Conservation (phyloP, 371 early-diverging fungal species). For the Rhizopus sp. region DNA sequence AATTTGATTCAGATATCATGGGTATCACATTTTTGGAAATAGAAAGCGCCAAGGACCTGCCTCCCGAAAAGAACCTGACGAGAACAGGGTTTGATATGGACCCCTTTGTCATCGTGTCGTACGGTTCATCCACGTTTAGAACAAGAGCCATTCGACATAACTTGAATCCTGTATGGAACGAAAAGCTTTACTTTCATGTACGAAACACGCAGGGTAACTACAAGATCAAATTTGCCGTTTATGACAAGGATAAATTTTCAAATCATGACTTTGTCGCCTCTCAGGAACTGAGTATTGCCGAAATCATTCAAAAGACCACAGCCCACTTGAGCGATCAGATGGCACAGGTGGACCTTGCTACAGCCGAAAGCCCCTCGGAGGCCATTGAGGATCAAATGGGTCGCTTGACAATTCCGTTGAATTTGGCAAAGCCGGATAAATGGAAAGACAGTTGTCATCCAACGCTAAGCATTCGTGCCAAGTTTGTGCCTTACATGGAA, state of each 20-base stretch:
- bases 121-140: conserved; percentile 70
- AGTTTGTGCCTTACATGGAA: conserved; percentile 65
- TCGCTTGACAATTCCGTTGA: conserved; percentile 39
- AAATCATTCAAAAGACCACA: conserved; percentile 28
- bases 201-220: conserved; percentile 58
- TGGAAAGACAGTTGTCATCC: conserved; percentile 43
- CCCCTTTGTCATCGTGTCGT: conserved; percentile 80
- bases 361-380: conserved; percentile 15
- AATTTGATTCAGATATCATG: conserved; percentile 35
- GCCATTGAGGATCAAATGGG: conserved; percentile 53
- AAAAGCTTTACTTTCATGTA: conserved; percentile 69
- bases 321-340: conserved; percentile 2
- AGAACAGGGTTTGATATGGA: conserved; percentile 80
- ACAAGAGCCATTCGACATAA: conserved; percentile 68
- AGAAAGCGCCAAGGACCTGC: conserved; percentile 62
- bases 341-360: not conserved
- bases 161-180: conserved; percentile 72
- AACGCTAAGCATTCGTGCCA: conserved; percentile 57
- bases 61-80: conserved; percentile 59
- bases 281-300: conserved; percentile 47
- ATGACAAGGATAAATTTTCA: conserved; percentile 80
- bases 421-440: conserved; percentile 34
- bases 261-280: conserved; percentile 73
- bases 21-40: conserved; percentile 70
- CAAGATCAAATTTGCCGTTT: conserved; percentile 68